Conservation (phyloP, 208 protist genomes). For the Spongospora subterranea region DNA sequence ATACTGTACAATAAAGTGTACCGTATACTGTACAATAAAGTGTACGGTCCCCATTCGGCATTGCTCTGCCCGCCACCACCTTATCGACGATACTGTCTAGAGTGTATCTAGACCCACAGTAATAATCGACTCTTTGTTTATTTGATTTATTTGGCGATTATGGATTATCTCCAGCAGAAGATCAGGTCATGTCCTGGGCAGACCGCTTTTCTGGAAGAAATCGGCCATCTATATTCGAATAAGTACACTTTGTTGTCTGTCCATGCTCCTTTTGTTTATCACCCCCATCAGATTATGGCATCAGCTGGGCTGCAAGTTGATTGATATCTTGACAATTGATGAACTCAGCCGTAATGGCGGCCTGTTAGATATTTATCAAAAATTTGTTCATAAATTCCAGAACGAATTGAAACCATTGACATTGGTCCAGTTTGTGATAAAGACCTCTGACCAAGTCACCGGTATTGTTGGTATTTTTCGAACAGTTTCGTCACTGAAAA, state of each 20-base stretch:
- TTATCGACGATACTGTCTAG: no score
- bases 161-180: not conserved
- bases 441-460: not conserved
- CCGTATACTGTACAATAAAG: no score
- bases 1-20: no score
- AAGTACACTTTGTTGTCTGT: not conserved
- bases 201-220: not conserved
- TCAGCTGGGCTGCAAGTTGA: not conserved
- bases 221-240: conserved; percentile 33
- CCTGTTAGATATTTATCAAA: not conserved
- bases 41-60: no score
- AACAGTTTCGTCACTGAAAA: not conserved
- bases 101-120: no score
- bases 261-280: not conserved
- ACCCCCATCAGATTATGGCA: conserved; percentile 15
- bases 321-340: not conserved
- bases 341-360: not conserved
- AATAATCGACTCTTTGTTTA: no score
- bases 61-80: no score
- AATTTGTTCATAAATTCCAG: not conserved
- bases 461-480: not conserved
- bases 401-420: not conserved
- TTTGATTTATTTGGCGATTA: no score
- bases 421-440: not conserved
- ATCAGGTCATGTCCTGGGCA: not conserved